phyloP scores from a whole-genome alignment of 2,329 filamentous ascomycete species.

The Coleophoma cylindrospora region DNA sequence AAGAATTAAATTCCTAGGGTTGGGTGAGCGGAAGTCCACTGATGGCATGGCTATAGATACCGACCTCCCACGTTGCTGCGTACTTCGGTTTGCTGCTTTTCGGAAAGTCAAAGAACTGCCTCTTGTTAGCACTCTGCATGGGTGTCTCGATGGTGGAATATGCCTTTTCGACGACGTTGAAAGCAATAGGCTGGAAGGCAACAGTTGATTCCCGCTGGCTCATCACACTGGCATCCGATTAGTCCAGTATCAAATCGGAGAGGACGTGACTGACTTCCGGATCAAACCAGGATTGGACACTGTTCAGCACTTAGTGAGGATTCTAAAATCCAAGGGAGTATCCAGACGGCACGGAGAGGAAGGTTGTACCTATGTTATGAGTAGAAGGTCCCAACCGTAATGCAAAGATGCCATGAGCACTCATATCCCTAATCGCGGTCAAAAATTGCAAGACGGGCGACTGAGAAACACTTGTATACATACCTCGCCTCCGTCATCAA shows the following conservation, averaged over 20 bases:
- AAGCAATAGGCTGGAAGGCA: constrained; percentile 12
- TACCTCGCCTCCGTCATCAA: constrained; percentile 19
- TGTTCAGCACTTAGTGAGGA: not conserved
- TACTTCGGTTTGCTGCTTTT: constrained; percentile 16
- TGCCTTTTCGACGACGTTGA: constrained; percentile 15
- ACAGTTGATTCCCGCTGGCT: constrained; percentile 18
- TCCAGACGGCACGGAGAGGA: not conserved
- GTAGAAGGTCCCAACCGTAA: constrained; percentile 18
- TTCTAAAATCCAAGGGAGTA: not conserved
- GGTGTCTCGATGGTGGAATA: not conserved
- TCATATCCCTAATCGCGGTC: constrained; percentile 16
- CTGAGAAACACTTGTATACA: not conserved
- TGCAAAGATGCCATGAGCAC: constrained; percentile 22
- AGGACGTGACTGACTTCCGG: constrained; percentile 8
- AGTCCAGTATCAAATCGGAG: not conserved
- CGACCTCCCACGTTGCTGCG: constrained; percentile 18
- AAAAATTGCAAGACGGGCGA: not conserved
- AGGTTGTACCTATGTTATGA: constrained; percentile 20
- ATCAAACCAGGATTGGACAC: constrained; percentile 18
- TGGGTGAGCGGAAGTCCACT: constrained; percentile 25
- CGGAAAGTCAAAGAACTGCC: constrained; percentile 23
- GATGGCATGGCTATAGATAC: not conserved
- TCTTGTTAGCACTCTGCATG: too few relatives aligned
- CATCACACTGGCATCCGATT: constrained; percentile 13
- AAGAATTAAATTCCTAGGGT: constrained; percentile 27